phyloP scores from a whole-genome alignment of 352 stramenopile genomes.

The Discostella stelligera region DNA sequence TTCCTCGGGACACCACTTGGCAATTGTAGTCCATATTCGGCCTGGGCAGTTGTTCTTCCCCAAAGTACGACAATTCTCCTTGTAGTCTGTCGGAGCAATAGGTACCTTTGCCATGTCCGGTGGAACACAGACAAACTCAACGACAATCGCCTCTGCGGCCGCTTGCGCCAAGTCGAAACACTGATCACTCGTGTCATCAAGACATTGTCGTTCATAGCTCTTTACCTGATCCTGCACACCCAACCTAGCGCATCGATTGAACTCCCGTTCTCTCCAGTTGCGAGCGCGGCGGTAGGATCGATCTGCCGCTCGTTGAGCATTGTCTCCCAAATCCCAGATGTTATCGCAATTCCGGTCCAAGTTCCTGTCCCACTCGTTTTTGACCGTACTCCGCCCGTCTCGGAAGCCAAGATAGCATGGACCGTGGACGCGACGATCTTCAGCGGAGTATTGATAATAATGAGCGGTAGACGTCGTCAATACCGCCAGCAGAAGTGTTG shows the following conservation, averaged over 20 bases:
- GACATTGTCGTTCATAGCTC: not conserved
- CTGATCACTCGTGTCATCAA: not conserved
- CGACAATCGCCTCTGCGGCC: not conserved
- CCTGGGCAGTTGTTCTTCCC: not conserved
- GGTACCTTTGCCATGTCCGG: not conserved
- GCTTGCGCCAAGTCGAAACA: not conserved
- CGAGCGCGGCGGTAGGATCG: not conserved
- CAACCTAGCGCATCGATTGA: not conserved
- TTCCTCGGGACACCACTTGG: not conserved
- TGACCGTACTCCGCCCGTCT: not conserved
- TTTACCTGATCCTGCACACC: not conserved
- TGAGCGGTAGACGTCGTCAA: not conserved
- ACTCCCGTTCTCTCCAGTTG: not conserved
- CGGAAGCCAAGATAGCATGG: not conserved
- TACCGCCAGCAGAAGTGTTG: not conserved
- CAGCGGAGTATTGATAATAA: not conserved
- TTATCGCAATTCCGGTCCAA: not conserved
- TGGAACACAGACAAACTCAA: not conserved
- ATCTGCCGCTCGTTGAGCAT: not conserved
- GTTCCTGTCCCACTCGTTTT: not conserved
- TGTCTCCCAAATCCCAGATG: not conserved
- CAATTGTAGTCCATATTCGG: not conserved
- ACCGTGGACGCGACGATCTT: too few species aligned
- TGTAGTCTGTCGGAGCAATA: not conserved
- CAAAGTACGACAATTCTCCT: not conserved